Evolutionary conservation across 495 filamentous ascomycete genomes (phyloP), one percentile per base, ranked within the genome.

Genomic region (Pyronema omphalodes): DNA sequence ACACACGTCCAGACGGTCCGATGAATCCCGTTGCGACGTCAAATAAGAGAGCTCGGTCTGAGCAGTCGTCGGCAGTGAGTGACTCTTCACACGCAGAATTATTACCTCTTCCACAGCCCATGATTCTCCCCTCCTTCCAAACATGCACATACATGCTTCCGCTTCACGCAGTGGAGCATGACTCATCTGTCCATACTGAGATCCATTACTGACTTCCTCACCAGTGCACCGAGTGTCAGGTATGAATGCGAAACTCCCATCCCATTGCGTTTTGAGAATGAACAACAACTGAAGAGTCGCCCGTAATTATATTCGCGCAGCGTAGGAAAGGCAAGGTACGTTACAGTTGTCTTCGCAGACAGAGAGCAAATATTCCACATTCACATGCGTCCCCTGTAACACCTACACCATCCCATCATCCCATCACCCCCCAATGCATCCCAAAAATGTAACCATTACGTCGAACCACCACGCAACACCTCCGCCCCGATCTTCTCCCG

Each of bases 151-250:
- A 29, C 23, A 29, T 29, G 23, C 23, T 29, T 29, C 23, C 23
- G 23, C 23, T 29, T 29, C 23, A 29, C 23, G 23, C 23, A 29
- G 23, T 5, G 23, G 23, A 29, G 23, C 23, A 29, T 29, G 23
- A 29, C 23, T 29, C 23, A 29, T 29, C 23, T 29, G 23, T 29
- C 1, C 1, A 29, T 29, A 29, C 5, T 5, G 23, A 29, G 23
- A 29, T 2, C 23, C 23, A 5, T 29, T 29, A 29, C 23, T 29
- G 5, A 29, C 39, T 43, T 12, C 11, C 39, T n/a, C 35, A 62
- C 18, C 35, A 62, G 59, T 62, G 59, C 44, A 60, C 58, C 19
- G 59, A 62, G 50, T 62, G 57, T 58, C 59, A 60, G 54, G 57
- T 62, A 57, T 55, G 55, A 44, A 45, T 53, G 18, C 9, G 3